Conservation (phyloP, 2,329 filamentous ascomycete species). For the Metarhizium sp. region DNA sequence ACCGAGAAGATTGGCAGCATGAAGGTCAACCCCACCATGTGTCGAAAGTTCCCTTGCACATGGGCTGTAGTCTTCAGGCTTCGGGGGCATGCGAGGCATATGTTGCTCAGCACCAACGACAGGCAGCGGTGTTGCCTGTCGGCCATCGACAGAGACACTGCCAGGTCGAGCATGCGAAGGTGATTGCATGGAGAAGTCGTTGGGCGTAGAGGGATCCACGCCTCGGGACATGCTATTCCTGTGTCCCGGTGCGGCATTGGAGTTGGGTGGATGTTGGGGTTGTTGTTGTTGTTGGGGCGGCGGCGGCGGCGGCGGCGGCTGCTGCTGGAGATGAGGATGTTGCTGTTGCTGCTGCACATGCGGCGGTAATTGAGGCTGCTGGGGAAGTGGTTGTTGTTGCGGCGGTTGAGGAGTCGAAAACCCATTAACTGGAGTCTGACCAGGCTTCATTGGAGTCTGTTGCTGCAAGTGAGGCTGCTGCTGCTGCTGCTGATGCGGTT, state of each 20-base stretch:
- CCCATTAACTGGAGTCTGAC: constrained; percentile 27
- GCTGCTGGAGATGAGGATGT: background rate
- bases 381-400: constrained; percentile 9
- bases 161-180: constrained; percentile 32
- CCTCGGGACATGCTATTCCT: constrained; percentile 43
- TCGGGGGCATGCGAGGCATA: constrained; percentile 29
- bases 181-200: constrained; percentile 36
- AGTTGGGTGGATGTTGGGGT: constrained; percentile 16
- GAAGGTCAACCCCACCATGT: constrained; percentile 65
- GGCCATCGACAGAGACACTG: constrained; percentile 28
- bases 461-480: constrained; percentile 22
- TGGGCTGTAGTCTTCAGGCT: constrained; percentile 46
- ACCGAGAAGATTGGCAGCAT: constrained; percentile 54
- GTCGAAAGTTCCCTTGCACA: constrained; percentile 45
- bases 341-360: constrained; percentile 6
- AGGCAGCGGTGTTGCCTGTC: constrained; percentile 13
- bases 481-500: background rate
- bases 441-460: constrained; percentile 31
- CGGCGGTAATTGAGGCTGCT: constrained; percentile 5
- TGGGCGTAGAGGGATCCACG: constrained; percentile 28
- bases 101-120: constrained; percentile 17
- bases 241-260: constrained; percentile 20
- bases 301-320: constrained; percentile 17
- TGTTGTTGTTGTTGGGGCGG: constrained; percentile 7
- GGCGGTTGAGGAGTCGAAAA: constrained; percentile 24